phyloP scores from a whole-genome alignment of 176 grass and related monocot genomes.

The Miscanthus lutarioriparius region DNA sequence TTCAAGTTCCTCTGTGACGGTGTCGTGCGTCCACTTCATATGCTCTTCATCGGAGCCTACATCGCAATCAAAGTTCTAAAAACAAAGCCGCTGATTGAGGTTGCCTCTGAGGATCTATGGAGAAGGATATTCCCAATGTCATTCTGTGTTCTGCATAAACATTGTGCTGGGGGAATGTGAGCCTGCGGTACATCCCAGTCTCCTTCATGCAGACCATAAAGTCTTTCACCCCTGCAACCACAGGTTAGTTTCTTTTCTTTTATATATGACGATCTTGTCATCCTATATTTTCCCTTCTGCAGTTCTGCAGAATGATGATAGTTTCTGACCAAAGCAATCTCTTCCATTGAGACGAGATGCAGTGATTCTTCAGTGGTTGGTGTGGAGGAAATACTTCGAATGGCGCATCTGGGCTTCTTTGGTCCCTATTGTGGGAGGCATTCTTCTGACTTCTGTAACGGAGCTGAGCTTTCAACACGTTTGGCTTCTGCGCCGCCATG shows the following conservation, averaged over 20 bases:
- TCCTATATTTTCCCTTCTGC: background rate
- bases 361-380: constrained; percentile 84
- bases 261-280: background rate
- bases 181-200: constrained; percentile 88
- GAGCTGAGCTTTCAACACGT: constrained; percentile 79
- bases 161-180: constrained; percentile 95
- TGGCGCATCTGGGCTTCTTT: constrained; percentile 83
- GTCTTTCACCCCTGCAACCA: constrained; percentile 98
- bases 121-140: constrained; percentile 99
- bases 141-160: constrained; percentile 96
- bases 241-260: constrained; percentile 65
- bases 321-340: constrained; percentile 11
- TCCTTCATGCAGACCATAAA: constrained; percentile 99
- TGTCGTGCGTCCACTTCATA: constrained; percentile 96
- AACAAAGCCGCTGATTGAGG: constrained; percentile 86
- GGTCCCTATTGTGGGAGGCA: constrained; percentile 77
- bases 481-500: constrained; percentile 80
- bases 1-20: constrained; percentile 95
- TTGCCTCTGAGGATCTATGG: constrained; percentile 77
- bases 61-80: constrained; percentile 83
- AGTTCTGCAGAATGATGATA: background rate
- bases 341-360: background rate
- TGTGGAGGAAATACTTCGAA: constrained; percentile 78
- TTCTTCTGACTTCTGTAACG: constrained; percentile 67
- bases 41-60: constrained; percentile 93